Conservation (phyloP, 345 rosid species). For the Aquilaria yunnanensis region DNA sequence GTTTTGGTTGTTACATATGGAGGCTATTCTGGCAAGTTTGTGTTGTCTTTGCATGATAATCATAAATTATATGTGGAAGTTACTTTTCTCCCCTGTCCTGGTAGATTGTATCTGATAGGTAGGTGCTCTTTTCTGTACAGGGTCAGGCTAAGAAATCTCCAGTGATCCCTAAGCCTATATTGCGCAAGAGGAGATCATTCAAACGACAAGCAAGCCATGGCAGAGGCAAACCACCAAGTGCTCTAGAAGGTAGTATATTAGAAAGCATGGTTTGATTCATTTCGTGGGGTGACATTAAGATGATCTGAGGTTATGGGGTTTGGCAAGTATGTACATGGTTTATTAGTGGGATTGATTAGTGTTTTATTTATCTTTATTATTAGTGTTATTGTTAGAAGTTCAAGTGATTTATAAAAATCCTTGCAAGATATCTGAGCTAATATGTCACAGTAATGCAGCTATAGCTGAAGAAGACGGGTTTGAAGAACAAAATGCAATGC, state of each 20-base stretch:
- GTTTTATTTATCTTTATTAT: neutral
- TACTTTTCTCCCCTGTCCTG: no score
- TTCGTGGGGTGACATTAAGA: no score
- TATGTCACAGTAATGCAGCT: slow-evolving; percentile 19
- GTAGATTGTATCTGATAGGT: neutral
- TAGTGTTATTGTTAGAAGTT: neutral
- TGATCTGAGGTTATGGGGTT: no score
- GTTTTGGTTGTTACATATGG: no score
- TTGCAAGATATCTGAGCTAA: neutral
- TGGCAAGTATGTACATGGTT: no score
- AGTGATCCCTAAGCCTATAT: slow-evolving; percentile 42
- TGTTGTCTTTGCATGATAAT: no score
- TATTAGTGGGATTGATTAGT: neutral
- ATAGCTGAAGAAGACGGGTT: slow-evolving; percentile 36
- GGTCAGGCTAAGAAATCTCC: slow-evolving; percentile 57
- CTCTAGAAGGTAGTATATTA: slow-evolving; percentile 59
- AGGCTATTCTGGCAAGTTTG: no score
- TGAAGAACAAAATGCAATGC: slow-evolving; percentile 33
- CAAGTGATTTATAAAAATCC: neutral
- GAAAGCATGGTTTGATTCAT: neutral
- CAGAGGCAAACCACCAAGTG: slow-evolving; percentile 56
- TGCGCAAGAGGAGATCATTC: slow-evolving; percentile 75
- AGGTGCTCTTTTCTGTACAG: slow-evolving; percentile 31
- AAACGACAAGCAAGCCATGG: slow-evolving; percentile 73
- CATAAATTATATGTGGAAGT: no score